Conservation (phyloP, 495 filamentous ascomycete genomes). For the Schizothecium vesticola region DNA sequence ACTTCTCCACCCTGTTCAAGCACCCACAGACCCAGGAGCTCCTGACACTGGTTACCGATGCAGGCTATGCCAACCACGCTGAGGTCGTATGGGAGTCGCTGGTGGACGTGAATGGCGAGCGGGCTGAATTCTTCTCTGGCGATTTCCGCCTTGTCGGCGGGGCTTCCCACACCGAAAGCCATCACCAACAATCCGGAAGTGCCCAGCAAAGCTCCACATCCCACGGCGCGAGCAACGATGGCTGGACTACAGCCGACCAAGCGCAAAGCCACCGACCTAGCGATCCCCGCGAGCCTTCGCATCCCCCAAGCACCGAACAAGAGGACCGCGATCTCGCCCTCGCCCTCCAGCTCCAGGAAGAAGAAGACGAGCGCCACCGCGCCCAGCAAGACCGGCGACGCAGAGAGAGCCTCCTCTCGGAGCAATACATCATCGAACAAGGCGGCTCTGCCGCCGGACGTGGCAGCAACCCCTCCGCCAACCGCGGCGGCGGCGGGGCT, state of each 20-base stretch:
- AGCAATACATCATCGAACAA: conserved; percentile 56
- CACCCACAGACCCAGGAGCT: conserved; percentile 66
- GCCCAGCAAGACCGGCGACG: conserved; percentile 42
- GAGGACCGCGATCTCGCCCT: conserved; percentile 76
- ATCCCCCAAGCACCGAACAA: conserved; percentile 49
- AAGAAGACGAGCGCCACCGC: conserved; percentile 66
- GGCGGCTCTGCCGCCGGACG: conserved; percentile 17
- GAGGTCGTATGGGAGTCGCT: conserved; percentile 96
- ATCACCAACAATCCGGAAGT: conserved; percentile 1
- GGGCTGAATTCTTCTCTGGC: conserved; percentile 77
- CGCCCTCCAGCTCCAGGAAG: conserved; percentile 76
- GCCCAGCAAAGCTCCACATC: neutral
- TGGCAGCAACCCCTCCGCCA: neutral
- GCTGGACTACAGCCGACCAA: conserved; percentile 49
- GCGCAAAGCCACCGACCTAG: conserved; percentile 16
- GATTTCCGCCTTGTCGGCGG: conserved; percentile 83
- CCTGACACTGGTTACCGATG: conserved; percentile 82
- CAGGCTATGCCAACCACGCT: conserved; percentile 78
- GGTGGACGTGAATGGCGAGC: conserved; percentile 79
- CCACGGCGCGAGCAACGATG: conserved; percentile 18
- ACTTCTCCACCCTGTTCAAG: conserved; percentile 89
- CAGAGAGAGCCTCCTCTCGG: conserved; percentile 45
- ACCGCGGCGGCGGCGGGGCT: neutral
- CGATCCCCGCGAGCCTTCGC: conserved; percentile 24
- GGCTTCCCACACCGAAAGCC: conserved; percentile 24